Evolutionary conservation across 1,284 basidiomycete genomes (phyloP).

Genomic region (Athelia psychrophila): DNA sequence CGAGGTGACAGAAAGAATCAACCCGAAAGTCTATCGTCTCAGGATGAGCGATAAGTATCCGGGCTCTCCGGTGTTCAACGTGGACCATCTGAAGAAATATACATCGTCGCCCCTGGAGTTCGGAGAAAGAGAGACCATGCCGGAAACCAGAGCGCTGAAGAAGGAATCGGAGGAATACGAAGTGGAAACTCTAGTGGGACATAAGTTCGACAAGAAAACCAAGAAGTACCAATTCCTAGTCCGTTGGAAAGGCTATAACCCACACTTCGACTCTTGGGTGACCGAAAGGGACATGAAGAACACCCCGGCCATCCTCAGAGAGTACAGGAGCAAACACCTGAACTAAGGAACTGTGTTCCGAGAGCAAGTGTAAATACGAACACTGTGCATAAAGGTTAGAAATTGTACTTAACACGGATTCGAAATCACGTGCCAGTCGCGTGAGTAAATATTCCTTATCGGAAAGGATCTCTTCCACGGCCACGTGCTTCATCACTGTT

Average conservation of each 20-base stretch:
- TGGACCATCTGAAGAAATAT: conserved; percentile 23
- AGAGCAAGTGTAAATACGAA: no score
- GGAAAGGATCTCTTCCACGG: no score
- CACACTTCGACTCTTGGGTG: neutral
- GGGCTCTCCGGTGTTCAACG: conserved; percentile 24
- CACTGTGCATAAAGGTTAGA: no score
- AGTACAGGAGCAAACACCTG: neutral
- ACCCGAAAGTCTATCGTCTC: conserved; percentile 20
- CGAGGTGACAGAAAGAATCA: conserved; percentile 14
- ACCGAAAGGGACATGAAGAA: neutral
- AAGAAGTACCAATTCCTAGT: neutral
- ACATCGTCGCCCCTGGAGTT: conserved; percentile 10
- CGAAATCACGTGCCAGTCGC: no score
- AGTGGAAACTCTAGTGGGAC: conserved; percentile 15
- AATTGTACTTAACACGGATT: no score
- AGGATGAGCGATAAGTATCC: conserved; percentile 22
- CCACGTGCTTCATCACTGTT: no score
- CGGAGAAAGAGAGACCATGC: conserved; percentile 6
- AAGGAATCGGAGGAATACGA: conserved; percentile 13
- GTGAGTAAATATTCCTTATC: no score
- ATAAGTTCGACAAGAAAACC: conserved; percentile 1
- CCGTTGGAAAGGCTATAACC: conserved; percentile 6
- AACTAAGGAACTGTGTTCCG: no score
- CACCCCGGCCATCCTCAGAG: neutral
- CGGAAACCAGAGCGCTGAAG: conserved; percentile 1